phyloP scores from a whole-genome alignment of 495 filamentous ascomycete genomes.

The Xeromyces bisporus region DNA sequence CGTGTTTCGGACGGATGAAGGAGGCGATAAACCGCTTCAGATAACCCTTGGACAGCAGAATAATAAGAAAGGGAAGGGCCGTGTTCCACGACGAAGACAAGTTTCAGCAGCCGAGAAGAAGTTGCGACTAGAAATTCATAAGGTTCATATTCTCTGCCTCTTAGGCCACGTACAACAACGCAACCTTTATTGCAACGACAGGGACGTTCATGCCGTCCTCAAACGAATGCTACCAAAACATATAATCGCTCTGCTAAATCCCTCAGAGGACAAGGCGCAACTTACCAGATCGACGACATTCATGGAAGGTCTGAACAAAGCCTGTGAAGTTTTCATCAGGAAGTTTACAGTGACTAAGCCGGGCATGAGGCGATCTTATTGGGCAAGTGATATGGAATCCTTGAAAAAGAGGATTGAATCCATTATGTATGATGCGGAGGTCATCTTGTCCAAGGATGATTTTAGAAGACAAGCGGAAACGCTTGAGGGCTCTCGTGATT shows the following conservation, averaged over 20 bases:
- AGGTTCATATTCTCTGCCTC: constrained; percentile 69
- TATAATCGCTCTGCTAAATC: constrained; percentile 43
- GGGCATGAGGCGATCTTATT: constrained; percentile 52
- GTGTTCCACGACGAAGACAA: constrained; percentile 33
- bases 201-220: constrained; percentile 35
- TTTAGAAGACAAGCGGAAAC: constrained; percentile 50
- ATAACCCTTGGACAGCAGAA: constrained; percentile 39
- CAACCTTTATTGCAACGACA: constrained; percentile 82
- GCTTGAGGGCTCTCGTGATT: constrained; percentile 65
- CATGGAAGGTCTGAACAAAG: constrained; percentile 57
- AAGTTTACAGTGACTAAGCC: constrained; percentile 53
- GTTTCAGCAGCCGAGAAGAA: constrained; percentile 54
- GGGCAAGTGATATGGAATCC: constrained; percentile 47
- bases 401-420: constrained; percentile 36
- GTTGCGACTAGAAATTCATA: constrained; percentile 61
- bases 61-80: constrained; percentile 17
- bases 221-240: constrained; percentile 43
- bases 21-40: constrained; percentile 28
- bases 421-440: constrained; percentile 23
- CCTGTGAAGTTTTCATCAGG: constrained; percentile 44
- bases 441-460: constrained; percentile 42
- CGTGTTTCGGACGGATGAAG: neutral
- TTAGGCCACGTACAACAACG: constrained; percentile 55
- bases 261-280: constrained; percentile 45
- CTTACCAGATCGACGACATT: constrained; percentile 55